These are phyloP conservation scores for Torrubiella hemipterigena DNA, from an alignment of 2,329 filamentous ascomycete species.

Conservation along the genomic window DNA sequence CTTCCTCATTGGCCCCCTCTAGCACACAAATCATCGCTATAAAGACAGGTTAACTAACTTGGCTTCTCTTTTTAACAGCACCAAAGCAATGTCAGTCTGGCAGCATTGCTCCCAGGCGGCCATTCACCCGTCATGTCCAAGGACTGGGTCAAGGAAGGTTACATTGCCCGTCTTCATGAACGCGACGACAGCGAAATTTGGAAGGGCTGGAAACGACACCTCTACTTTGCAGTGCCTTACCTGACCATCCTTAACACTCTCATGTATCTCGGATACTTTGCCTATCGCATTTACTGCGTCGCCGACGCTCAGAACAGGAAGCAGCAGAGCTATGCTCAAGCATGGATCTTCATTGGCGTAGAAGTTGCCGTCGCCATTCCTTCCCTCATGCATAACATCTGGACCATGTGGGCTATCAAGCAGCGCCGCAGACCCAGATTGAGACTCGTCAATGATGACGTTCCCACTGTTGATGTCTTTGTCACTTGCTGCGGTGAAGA, in stretches of 20 bases:
- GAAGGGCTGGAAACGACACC: constrained; percentile 28
- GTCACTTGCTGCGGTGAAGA: constrained; percentile 47
- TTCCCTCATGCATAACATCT: constrained; percentile 42
- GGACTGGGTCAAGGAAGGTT: constrained; percentile 18
- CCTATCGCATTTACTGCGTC: constrained; percentile 37
- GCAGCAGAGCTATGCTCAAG: constrained; percentile 29
- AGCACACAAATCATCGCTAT: not conserved
- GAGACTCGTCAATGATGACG: constrained; percentile 32
- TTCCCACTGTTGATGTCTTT: constrained; percentile 44
- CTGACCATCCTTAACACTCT: constrained; percentile 26
- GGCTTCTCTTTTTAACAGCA: constrained; percentile 16
- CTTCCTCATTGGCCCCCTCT: not conserved
- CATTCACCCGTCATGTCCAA: constrained; percentile 17
- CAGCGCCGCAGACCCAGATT: constrained; percentile 40
- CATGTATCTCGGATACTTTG: constrained; percentile 37
- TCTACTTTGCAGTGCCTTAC: constrained; percentile 25
- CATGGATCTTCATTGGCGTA: constrained; percentile 45
- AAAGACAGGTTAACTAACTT: not conserved
- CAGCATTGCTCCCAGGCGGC: constrained; percentile 22
- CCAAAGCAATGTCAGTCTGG: constrained; percentile 29
- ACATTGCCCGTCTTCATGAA: constrained; percentile 27
- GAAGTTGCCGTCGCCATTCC: constrained; percentile 42
- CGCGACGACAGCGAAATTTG: constrained; percentile 31
- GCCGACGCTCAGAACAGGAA: constrained; percentile 33
- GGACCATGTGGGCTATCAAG: constrained; percentile 45